These are phyloP conservation scores for Solanum chaucha DNA, from an alignment of 257 asterid genomes.

Conservation along the genomic window DNA sequence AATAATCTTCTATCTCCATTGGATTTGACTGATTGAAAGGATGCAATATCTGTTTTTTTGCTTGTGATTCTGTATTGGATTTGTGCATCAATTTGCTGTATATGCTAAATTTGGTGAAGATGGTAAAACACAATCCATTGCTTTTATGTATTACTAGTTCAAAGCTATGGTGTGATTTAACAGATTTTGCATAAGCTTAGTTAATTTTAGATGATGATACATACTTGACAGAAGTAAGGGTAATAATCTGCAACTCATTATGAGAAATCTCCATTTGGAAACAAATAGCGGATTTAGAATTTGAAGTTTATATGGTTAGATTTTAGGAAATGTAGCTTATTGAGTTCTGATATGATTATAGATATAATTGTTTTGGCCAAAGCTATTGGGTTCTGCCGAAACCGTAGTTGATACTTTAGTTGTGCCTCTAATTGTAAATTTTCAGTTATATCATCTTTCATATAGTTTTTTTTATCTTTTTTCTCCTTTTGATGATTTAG, in stretches of 20 bases:
- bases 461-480: too few species aligned
- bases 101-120: not conserved
- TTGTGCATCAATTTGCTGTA: too few species aligned
- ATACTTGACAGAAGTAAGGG: too few species aligned
- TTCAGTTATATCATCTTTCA: not conserved
- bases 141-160: not conserved
- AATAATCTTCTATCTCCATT: not conserved
- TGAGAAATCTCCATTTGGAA: not conserved
- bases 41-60: too few species aligned
- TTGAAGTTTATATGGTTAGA: not conserved
- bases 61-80: too few species aligned
- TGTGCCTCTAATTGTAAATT: not conserved
- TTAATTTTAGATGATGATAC: too few species aligned
- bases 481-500: not conserved
- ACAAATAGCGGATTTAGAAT: not conserved
- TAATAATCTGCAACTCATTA: not conserved
- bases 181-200: too few species aligned
- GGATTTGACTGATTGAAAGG: not conserved
- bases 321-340: not conserved
- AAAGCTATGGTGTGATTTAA: conserved; percentile 4
- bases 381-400: not conserved
- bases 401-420: not conserved
- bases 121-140: not conserved
- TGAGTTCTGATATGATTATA: not conserved
- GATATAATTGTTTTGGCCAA: not conserved